Evolutionary conservation across 192 early-diverging fungal genomes (phyloP).

Genomic region (Coemansia sp.): DNA sequence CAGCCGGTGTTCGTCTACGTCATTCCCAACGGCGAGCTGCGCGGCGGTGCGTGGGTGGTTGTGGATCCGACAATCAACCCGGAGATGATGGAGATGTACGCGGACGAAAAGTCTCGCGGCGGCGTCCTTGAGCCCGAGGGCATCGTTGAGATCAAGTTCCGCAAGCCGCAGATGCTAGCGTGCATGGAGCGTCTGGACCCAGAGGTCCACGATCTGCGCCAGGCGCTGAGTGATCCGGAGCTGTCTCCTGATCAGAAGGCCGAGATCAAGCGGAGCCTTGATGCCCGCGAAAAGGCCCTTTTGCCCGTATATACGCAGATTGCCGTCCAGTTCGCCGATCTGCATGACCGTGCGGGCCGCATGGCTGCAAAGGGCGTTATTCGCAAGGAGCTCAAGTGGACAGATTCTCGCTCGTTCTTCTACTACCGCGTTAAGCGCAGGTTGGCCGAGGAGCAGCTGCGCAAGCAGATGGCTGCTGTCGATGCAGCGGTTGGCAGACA

Average conservation of each 20-base stretch:
- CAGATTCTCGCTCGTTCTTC: slow-evolving; percentile 78
- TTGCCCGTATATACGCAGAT: slow-evolving; percentile 91
- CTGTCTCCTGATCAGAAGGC: slow-evolving; percentile 60
- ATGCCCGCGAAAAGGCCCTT: slow-evolving; percentile 80
- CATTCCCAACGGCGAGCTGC: slow-evolving; percentile 89
- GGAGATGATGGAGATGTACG: slow-evolving; percentile 99
- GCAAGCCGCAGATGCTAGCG: slow-evolving; percentile 84
- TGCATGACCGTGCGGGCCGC: slow-evolving; percentile 93
- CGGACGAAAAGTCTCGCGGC: slow-evolving; percentile 83
- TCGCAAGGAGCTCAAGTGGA: slow-evolving; percentile 74
- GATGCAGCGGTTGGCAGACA: slow-evolving; percentile 38
- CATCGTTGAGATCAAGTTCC: slow-evolving; percentile 98
- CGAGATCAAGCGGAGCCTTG: slow-evolving; percentile 66
- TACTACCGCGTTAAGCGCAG: slow-evolving; percentile 88
- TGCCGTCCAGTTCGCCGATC: slow-evolving; percentile 94
- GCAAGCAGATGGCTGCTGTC: slow-evolving; percentile 55
- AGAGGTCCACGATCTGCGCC: slow-evolving; percentile 71
- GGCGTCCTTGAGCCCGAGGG: slow-evolving; percentile 97
- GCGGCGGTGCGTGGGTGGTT: slow-evolving; percentile 98
- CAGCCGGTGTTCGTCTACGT: slow-evolving; percentile 98
- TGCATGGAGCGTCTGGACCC: slow-evolving; percentile 92
- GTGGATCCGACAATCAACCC: slow-evolving; percentile 95
- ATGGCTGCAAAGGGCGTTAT: slow-evolving; percentile 95
- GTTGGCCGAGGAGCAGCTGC: slow-evolving; percentile 74
- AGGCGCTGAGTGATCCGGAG: slow-evolving; percentile 56